Evolutionary conservation across 257 asterid species (phyloP), one percentile per base, ranked within the genome.

Genomic region (Rhazya stricta): DNA sequence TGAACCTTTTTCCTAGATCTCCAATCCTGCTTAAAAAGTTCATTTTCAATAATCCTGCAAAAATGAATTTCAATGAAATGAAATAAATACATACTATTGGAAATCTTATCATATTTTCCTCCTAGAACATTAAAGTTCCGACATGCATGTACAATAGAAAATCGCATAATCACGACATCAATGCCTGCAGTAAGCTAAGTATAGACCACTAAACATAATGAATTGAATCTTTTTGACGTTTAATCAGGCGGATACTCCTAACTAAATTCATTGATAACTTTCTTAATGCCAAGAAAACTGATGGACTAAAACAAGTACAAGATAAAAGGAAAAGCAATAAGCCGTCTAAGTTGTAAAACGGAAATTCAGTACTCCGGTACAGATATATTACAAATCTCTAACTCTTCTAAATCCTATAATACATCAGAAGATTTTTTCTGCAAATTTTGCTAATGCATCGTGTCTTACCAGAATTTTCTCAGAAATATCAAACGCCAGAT

Each of bases 1-100:
- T 94, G 84, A 39, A 81, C 80, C 82, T 74, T 88, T 78, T 88
- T 91, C 86, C 98, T 85, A 60, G 97, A 87, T 79, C 98, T 89
- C 98, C 98, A 94, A 74, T 94, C 97, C 86, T 94, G 93, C 89
- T 90, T 94, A 78, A 94, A 87, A 46, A 94, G 89, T 68, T 94
- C 97, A 53, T 94, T 94, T 84, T 94, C 98, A 54, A 88, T 45
- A 79, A 91, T 87, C 92, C 98, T 94, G 93, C 88, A 83, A 80
- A 66, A 48, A n/a, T 50, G 74, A 77, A 62, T 37, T 50, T 23
- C 16, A 72, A 63, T 50, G n/a, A n/a, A 32, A 27, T 3, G 16
- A 8, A 6, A 36, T 37, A 53, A 46, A 36, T 2, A 67, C 15
- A 36, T 2, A 67, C 15, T 36, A 43, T 23, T 29, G 32, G n/a